phyloP scores from a whole-genome alignment of 2,329 filamentous ascomycete genomes.

The Paracoccidioides lutzii region DNA sequence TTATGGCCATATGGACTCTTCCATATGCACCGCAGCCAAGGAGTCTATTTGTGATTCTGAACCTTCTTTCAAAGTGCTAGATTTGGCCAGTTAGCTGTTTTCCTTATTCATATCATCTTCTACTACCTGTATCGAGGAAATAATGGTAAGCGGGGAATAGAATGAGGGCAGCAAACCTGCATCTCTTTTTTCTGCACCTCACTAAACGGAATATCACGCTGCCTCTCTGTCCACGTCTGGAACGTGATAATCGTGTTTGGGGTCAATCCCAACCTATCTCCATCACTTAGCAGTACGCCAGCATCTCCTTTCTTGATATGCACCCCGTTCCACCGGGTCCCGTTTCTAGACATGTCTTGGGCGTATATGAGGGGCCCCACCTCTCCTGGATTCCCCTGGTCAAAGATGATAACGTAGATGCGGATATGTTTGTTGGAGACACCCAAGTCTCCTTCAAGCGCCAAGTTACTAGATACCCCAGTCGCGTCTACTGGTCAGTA shows the following conservation, averaged over 20 bases:
- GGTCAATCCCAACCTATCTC: constrained; percentile 19
- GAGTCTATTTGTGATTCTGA: constrained; percentile 26
- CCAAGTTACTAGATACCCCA: constrained; percentile 10
- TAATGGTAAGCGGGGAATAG: neutral
- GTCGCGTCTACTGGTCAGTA: neutral
- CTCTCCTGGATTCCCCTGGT: constrained; percentile 24
- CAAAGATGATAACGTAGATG: constrained; percentile 32
- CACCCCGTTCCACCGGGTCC: constrained; percentile 26
- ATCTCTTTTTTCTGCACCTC: constrained; percentile 23
- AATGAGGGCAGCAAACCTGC: constrained; percentile 15
- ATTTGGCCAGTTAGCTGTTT: neutral
- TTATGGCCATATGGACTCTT: constrained; percentile 31
- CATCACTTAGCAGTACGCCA: constrained; percentile 10
- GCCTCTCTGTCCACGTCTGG: neutral
- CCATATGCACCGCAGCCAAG: constrained; percentile 33
- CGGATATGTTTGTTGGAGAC: constrained; percentile 32
- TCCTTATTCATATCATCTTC: neutral
- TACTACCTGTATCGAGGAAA: no score
- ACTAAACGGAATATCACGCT: constrained; percentile 12
- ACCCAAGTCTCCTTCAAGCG: constrained; percentile 20
- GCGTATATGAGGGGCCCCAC: constrained; percentile 33
- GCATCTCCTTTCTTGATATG: constrained; percentile 6
- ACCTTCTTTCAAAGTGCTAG: constrained; percentile 23
- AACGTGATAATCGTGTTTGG: constrained; percentile 5
- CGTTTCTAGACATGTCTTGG: constrained; percentile 31